Conservation (phyloP, 345 rosid species). For the Syzygium oleosum region DNA sequence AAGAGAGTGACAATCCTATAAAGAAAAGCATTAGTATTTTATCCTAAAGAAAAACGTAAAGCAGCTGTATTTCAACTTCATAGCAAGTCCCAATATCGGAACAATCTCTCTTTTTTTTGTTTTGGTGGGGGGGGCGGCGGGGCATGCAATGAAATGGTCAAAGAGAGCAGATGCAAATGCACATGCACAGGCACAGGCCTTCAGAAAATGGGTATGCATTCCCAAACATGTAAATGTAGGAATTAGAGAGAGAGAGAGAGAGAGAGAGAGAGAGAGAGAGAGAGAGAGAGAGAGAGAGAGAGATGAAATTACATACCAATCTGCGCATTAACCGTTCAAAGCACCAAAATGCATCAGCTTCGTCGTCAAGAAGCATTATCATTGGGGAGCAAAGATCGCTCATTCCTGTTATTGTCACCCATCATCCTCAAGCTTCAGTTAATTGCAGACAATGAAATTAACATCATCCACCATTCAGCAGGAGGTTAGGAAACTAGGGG, state of each 20-base stretch:
- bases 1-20: background rate
- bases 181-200: background rate
- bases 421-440: background rate
- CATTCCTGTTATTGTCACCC: constrained; percentile 57
- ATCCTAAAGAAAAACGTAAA: background rate
- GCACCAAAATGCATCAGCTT: constrained; percentile 99
- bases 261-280: background rate
- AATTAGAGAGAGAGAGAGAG: background rate
- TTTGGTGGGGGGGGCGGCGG: background rate
- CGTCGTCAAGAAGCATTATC: constrained; percentile 89
- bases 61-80: background rate
- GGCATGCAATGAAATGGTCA: background rate
- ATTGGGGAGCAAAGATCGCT: constrained; percentile 99
- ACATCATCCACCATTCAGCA: background rate
- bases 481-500: background rate
- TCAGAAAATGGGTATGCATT: background rate
- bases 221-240: background rate
- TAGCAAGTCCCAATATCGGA: background rate
- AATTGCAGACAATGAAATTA: background rate
- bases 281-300: background rate
- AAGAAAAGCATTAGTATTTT: background rate
- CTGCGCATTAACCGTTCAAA: constrained; percentile 95
- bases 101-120: background rate
- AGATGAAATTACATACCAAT: constrained; percentile 42
- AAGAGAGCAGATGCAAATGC: background rate